Evolutionary conservation across 2,329 filamentous ascomycete species (phyloP).

Genomic region (Scedosporium minutisporum): DNA sequence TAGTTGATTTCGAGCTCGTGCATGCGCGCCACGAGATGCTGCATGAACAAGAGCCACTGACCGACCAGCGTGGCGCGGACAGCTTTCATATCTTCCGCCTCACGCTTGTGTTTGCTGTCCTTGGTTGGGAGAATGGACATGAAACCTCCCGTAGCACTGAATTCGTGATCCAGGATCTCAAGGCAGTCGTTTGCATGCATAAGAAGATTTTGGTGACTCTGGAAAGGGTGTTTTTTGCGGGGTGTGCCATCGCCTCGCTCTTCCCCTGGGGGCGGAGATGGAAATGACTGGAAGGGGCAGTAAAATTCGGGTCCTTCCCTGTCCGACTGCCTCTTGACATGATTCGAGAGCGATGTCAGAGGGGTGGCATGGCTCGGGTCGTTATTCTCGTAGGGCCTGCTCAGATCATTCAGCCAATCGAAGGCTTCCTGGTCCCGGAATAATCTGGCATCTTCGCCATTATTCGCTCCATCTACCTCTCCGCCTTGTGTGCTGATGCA

Average conservation of each 20-base stretch:
- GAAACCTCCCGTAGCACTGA: conserved; percentile 43
- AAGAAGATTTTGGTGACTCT: conserved; percentile 38
- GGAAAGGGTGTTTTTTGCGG: conserved; percentile 24
- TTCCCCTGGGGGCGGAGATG: conserved; percentile 8
- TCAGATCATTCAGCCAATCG: conserved; percentile 46
- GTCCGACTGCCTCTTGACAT: conserved; percentile 32
- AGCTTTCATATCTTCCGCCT: conserved; percentile 23
- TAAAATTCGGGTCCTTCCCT: conserved; percentile 29
- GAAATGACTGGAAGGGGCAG: conserved; percentile 31
- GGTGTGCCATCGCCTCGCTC: not conserved
- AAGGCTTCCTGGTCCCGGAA: conserved; percentile 39
- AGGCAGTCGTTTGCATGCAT: conserved; percentile 51
- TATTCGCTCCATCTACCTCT: conserved; percentile 17
- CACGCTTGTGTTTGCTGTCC: conserved; percentile 21
- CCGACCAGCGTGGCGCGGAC: conserved; percentile 45
- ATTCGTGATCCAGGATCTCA: conserved; percentile 51
- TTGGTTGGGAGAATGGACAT: conserved; percentile 42
- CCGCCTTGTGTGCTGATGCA: conserved; percentile 24
- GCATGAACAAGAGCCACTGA: conserved; percentile 45
- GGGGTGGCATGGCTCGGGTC: conserved; percentile 37
- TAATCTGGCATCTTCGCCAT: conserved; percentile 9
- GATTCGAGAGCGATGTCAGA: conserved; percentile 35
- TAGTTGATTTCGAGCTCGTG: conserved; percentile 48
- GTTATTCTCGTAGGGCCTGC: conserved; percentile 36
- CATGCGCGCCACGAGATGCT: conserved; percentile 42